Evolutionary conservation across 305 asterid genomes (phyloP), one percentile per base, ranked within the genome.

Genomic region (Fraxinus greggii): DNA sequence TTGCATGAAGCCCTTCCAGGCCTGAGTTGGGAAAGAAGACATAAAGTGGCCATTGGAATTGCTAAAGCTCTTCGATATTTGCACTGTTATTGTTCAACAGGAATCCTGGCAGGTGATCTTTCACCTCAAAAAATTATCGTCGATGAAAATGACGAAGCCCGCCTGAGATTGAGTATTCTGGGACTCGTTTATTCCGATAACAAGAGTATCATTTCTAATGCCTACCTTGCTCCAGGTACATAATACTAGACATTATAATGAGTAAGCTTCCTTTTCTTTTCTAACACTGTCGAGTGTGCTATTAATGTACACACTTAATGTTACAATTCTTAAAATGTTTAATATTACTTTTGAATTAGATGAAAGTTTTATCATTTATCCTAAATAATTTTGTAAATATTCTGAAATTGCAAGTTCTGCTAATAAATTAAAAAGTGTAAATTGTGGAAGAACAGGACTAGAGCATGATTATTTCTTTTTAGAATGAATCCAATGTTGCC

Each of bases 141-240:
- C n/a, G 93, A 91, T 81, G 88, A 80, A 8, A 92, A 88, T 70
- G 90, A 78, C 74, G 93, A 89, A 86, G 84, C 93, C 0, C 91
- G 35, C 78, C 82, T 95, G 90, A 85, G 89, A 83, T 79, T 88
- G 31, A 84, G 70, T 84, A 85, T 87, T 70, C 88, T 85, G 3
- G 84, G 80, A 35, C 45, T 72, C n/a, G 67, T 54, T 86, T 38
- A 40, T 56, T 31, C 86, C 8, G 89, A 82, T 83, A 84, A 23
- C 85, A 93, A 88, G 59, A 24, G 85, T 82, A 80, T 83, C 86
- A 36, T 61, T 61, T 86, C 93, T 32, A 85, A 89, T 4, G 84
- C 91, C 83, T 83, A 87, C 78, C 83, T 79, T 83, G 90, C 90
- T 78, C 95, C 93, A 84, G 97, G 97, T 94, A 42, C n/a, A 3